Conservation (phyloP, 1,284 basidiomycete genomes). For the Cryptococcus depauperatus region DNA sequence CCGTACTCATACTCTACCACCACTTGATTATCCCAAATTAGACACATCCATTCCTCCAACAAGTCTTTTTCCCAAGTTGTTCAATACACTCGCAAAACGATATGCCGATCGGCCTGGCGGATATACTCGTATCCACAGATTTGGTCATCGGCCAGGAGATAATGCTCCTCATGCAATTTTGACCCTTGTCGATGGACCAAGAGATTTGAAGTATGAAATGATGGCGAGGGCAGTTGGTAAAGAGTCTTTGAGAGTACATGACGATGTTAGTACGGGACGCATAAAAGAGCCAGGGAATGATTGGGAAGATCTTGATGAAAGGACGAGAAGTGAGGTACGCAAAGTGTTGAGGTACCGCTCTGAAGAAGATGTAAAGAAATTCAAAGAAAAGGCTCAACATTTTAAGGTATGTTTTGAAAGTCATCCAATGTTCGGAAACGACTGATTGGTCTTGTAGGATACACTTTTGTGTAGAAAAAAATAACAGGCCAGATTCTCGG, state of each 20-base stretch:
- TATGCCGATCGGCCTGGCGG: slow-evolving; percentile 81
- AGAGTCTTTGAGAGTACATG: slow-evolving; percentile 47
- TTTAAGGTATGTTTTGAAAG: slow-evolving; percentile 47
- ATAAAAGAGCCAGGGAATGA: slow-evolving; percentile 40
- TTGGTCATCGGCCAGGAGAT: slow-evolving; percentile 80
- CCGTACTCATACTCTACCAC: slow-evolving; percentile 28
- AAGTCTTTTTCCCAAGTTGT: slow-evolving; percentile 67
- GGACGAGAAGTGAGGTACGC: slow-evolving; percentile 35
- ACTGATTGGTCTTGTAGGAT: no score
- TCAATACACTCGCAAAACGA: slow-evolving; percentile 68
- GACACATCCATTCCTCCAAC: slow-evolving; percentile 43
- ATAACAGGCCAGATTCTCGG: no score
- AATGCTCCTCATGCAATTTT: slow-evolving; percentile 88
- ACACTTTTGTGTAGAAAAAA: no score
- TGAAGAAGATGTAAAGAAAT: slow-evolving; percentile 33
- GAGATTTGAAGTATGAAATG: slow-evolving; percentile 79
- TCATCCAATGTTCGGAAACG: no score
- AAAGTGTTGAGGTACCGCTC: slow-evolving; percentile 44
- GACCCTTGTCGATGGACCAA: slow-evolving; percentile 87
- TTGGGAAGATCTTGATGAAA: slow-evolving; percentile 30
- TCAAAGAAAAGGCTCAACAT: slow-evolving; percentile 39
- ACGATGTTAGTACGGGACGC: background rate
- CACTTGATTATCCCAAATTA: slow-evolving; percentile 10
- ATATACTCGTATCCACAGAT: slow-evolving; percentile 89
- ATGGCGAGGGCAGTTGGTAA: slow-evolving; percentile 73